Percentiles rank a stretch among this genome's conserved stretches.
phyloP scores from a whole-genome alignment of 768 basidiomycete species.

The Psilocybe subaeruginosa region DNA sequence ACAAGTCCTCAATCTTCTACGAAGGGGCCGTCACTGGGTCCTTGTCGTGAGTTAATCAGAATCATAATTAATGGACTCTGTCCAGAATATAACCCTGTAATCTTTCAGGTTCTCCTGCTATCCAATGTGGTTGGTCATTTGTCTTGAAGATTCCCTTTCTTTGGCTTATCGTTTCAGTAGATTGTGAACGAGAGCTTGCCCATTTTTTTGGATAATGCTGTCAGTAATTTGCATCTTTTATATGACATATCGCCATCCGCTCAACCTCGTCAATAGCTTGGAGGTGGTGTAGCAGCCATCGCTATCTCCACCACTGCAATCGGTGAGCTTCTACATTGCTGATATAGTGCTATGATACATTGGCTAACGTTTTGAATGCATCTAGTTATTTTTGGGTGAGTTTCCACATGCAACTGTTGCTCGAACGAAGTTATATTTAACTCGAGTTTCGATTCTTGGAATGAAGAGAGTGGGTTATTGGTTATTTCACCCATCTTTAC shows the following conservation, averaged over 20 bases:
- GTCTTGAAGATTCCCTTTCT: neutral
- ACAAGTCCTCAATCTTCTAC: slow-evolving; percentile 57
- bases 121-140: slow-evolving; percentile 74
- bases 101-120: slow-evolving; percentile 72
- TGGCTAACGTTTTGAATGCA: neutral
- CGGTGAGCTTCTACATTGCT: slow-evolving; percentile 38
- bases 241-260: neutral
- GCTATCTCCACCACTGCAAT: slow-evolving; percentile 76
- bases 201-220: slow-evolving; percentile 79
- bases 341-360: neutral
- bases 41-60: slow-evolving; percentile 63
- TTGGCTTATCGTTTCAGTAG: slow-evolving; percentile 32
- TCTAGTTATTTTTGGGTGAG: slow-evolving; percentile 83
- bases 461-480: slow-evolving; percentile 63
- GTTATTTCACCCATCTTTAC: neutral
- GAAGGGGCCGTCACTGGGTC: slow-evolving; percentile 87
- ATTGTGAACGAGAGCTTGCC: slow-evolving; percentile 84
- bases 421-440: neutral
- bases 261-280: slow-evolving; percentile 31
- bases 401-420: neutral
- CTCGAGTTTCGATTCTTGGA: too few relatives aligned
- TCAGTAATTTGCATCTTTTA: slow-evolving; percentile 33
- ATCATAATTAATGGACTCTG: too few relatives aligned
- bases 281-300: slow-evolving; percentile 74
- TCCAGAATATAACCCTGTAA: too few relatives aligned